Percentiles rank a stretch among this genome's conserved stretches.
phyloP scores from a whole-genome alignment of 23 red algal species.

The Gracilaria caudata region DNA sequence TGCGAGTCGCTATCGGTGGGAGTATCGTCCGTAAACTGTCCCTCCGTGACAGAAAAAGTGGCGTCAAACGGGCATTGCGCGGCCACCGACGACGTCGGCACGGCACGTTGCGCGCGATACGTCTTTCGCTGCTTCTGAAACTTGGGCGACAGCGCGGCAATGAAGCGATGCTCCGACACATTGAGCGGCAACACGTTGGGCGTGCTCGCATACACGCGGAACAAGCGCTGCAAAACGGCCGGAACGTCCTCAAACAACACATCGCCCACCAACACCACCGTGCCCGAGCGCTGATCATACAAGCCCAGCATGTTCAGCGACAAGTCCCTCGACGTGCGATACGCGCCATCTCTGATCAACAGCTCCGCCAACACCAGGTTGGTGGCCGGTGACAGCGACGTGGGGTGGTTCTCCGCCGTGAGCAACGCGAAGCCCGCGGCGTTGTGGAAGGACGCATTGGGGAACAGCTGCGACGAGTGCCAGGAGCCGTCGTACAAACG shows the following conservation, averaged over 20 bases:
- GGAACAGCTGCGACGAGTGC: slow-evolving; percentile 15
- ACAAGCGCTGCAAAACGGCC: slow-evolving; percentile 50
- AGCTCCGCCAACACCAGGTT: slow-evolving; percentile 82
- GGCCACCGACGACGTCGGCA: slow-evolving; percentile 10
- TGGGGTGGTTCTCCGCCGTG: slow-evolving; percentile 49
- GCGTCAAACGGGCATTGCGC: slow-evolving; percentile 48
- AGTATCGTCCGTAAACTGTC: slow-evolving; percentile 39
- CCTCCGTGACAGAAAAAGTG: slow-evolving; percentile 48
- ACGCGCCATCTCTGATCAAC: slow-evolving; percentile 74
- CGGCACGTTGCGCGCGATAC: slow-evolving; percentile 33
- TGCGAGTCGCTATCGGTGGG: slow-evolving; percentile 28
- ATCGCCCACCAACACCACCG: slow-evolving; percentile 76
- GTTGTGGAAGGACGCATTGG: slow-evolving; percentile 51
- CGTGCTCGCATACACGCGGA: background rate
- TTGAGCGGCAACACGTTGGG: slow-evolving; percentile 16
- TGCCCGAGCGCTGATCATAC: slow-evolving; percentile 61
- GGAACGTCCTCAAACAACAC: slow-evolving; percentile 22
- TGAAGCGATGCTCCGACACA: slow-evolving; percentile 17
- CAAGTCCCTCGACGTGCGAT: slow-evolving; percentile 73
- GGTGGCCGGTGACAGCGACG: slow-evolving; percentile 8
- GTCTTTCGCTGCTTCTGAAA: slow-evolving; percentile 48
- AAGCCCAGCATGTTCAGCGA: slow-evolving; percentile 67
- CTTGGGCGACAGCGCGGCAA: slow-evolving; percentile 34
- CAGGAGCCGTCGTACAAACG: slow-evolving; percentile 73
- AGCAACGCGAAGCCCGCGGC: slow-evolving; percentile 61